A percentile compares a stretch with the other conserved stretches of the same genome.
Conservation (phyloP, 176 grass and related monocot genomes). For the Oryza glaberrima region DNA sequence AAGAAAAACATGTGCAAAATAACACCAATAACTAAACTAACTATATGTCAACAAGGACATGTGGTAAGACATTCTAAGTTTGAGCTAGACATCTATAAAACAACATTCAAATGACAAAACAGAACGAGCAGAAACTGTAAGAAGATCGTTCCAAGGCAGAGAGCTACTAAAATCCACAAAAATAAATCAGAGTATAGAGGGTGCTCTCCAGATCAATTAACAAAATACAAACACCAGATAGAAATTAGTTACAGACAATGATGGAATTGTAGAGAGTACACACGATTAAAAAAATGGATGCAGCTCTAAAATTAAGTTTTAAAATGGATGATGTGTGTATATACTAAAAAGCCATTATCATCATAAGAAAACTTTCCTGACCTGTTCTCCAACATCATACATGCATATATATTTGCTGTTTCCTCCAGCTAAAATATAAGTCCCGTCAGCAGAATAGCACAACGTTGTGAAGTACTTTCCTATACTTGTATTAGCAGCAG, state of each 20-base stretch:
- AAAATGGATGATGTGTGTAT: neutral
- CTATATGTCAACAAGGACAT: neutral
- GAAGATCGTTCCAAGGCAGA: neutral
- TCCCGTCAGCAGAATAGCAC: conserved; percentile 96
- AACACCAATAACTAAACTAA: neutral
- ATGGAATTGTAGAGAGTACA: neutral
- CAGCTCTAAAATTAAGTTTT: neutral
- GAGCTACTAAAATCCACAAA: neutral
- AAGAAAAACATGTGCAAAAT: neutral
- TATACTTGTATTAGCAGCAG: conserved; percentile 69
- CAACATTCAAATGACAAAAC: conserved; percentile 4
- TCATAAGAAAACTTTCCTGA: conserved; percentile 49
- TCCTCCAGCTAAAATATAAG: conserved; percentile 91
- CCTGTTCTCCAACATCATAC: conserved; percentile 97
- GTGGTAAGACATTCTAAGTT: neutral
- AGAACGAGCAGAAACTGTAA: neutral
- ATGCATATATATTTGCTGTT: conserved; percentile 96
- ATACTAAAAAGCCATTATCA: conserved; percentile 15
- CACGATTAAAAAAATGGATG: neutral
- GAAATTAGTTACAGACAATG: neutral
- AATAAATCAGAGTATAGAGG: neutral
- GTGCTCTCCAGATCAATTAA: conserved; percentile 1
- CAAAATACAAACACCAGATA: neutral
- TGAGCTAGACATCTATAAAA: neutral
- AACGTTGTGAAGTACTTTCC: conserved; percentile 93